phyloP scores from a whole-genome alignment of 2,329 filamentous ascomycete species.

The Peltaster fructicola region DNA sequence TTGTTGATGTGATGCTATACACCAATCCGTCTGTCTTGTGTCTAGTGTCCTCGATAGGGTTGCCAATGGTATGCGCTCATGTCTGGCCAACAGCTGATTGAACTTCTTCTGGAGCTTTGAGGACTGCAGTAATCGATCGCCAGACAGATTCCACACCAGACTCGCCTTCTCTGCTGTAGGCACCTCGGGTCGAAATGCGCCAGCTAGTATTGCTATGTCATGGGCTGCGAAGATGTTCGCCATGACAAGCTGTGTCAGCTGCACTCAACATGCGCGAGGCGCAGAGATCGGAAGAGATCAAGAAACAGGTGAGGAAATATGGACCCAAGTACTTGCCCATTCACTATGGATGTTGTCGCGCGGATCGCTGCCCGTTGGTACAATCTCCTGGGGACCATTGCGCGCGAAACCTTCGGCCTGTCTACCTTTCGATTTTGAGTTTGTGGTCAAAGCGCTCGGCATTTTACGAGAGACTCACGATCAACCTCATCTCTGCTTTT shows the following conservation, averaged over 20 bases:
- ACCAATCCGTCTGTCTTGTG: no score
- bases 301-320: neutral
- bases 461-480: neutral
- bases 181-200: constrained; percentile 10
- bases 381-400: neutral
- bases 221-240: constrained; percentile 11
- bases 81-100: constrained; percentile 60
- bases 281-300: no score
- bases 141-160: constrained; percentile 10
- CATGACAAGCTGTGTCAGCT: constrained; percentile 6
- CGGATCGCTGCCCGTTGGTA: neutral
- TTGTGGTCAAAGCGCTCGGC: constrained; percentile 1
- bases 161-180: constrained; percentile 7
- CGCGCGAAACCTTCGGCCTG: neutral
- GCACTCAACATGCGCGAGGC: no score
- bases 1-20: constrained; percentile 2
- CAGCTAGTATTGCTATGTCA: constrained; percentile 12
- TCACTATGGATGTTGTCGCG: neutral
- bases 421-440: constrained; percentile 1
- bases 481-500: neutral
- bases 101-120: constrained; percentile 5
- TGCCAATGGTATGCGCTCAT: constrained; percentile 86
- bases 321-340: constrained; percentile 1
- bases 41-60: no score
- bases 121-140: constrained; percentile 9